Conservation (phyloP, 2,329 filamentous ascomycete genomes). For the Neonectria ditissima region DNA sequence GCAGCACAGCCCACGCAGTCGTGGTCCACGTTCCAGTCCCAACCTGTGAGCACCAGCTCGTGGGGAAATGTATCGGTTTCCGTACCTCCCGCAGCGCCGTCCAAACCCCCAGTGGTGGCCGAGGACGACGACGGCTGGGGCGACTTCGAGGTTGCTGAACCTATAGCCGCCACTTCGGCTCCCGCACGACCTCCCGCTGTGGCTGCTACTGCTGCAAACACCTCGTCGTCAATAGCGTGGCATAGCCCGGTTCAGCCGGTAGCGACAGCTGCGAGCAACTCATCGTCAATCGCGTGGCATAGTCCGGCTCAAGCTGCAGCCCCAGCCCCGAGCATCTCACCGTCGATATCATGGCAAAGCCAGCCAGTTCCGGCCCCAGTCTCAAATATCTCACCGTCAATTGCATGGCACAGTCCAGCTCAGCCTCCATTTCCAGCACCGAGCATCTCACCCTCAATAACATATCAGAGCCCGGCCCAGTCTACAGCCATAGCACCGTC, state of each 20-base stretch:
- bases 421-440: constrained; percentile 13
- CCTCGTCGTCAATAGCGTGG: not conserved
- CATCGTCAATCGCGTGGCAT: too few relatives aligned
- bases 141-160: constrained; percentile 72
- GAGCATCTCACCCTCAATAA: constrained; percentile 19
- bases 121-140: constrained; percentile 74
- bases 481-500: not conserved
- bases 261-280: too few relatives aligned
- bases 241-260: too few relatives aligned
- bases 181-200: not conserved
- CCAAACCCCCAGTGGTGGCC: constrained; percentile 35
- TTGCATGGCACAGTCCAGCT: constrained; percentile 11
- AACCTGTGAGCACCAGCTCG: constrained; percentile 32
- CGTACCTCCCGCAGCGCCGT: constrained; percentile 12
- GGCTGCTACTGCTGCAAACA: not conserved
- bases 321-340: not conserved
- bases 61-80: constrained; percentile 36
- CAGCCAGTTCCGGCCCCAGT: constrained; percentile 21
- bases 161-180: constrained; percentile 34
- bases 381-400: not conserved
- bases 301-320: too few relatives aligned
- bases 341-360: not conserved
- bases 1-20: constrained; percentile 45
- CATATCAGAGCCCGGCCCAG: constrained; percentile 31
- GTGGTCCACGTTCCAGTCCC: constrained; percentile 49